Evolutionary conservation across 1,284 basidiomycete species (phyloP).

Genomic region (Earliella scabrosa): DNA sequence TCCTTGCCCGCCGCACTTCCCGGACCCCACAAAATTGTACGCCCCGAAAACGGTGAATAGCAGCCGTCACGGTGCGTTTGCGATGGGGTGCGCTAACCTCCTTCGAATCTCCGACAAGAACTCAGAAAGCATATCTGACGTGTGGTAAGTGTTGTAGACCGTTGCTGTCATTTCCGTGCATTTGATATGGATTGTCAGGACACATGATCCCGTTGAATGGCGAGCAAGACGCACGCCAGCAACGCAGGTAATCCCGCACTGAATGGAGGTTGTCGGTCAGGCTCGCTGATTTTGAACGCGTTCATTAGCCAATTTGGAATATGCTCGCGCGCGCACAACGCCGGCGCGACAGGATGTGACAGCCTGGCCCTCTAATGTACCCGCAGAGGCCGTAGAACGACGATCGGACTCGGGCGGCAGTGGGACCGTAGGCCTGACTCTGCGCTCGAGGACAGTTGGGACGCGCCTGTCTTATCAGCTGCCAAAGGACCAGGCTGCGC

Average conservation of each 20-base stretch:
- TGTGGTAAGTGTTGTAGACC: neutral
- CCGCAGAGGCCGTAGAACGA: too few species aligned
- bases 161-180: conserved; percentile 27
- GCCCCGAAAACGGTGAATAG: too few species aligned
- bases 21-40: too few species aligned
- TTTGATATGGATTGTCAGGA: conserved; percentile 55
- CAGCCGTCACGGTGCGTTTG: too few species aligned
- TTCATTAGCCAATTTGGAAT: neutral
- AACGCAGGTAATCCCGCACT: conserved; percentile 70
- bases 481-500: too few species aligned
- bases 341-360: neutral
- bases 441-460: too few species aligned
- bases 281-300: neutral
- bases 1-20: too few species aligned
- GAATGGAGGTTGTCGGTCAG: neutral
- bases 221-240: too few species aligned
- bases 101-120: conserved; percentile 53
- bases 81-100: neutral
- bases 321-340: neutral
- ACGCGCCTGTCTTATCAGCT: too few species aligned
- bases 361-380: neutral
- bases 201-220: conserved; percentile 99
- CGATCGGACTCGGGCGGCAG: too few species aligned
- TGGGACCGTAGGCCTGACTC: too few species aligned
- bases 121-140: conserved; percentile 55